phyloP scores from a whole-genome alignment of 169 alveolate genomes.

The Perkinsus olseni region DNA sequence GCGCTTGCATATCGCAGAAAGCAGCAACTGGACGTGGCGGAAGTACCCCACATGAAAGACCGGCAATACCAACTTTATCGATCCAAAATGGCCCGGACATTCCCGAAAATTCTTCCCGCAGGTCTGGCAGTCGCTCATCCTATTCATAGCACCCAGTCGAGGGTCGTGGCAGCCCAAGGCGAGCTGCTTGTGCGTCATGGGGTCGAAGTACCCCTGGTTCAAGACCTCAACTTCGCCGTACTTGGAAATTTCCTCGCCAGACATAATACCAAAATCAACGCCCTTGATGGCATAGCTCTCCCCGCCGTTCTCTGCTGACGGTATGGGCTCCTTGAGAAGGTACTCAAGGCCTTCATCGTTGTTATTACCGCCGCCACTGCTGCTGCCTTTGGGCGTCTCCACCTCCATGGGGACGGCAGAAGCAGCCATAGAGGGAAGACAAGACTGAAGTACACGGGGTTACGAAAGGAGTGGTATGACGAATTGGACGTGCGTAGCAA shows the following conservation, averaged over 20 bases:
- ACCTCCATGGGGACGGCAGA: not conserved
- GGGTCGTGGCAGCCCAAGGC: not conserved
- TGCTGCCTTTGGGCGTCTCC: not conserved
- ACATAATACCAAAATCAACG: not conserved
- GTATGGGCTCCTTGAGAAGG: not conserved
- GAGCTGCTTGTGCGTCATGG: not conserved
- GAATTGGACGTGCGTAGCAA: no score
- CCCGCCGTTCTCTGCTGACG: not conserved
- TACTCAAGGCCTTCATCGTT: not conserved
- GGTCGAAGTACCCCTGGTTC: not conserved
- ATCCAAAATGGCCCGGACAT: conserved; percentile 98
- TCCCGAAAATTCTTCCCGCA: conserved; percentile 69
- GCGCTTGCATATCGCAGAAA: conserved; percentile 82
- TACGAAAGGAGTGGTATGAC: no score
- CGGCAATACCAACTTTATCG: conserved; percentile 84
- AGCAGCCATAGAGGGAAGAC: not conserved
- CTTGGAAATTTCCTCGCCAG: not conserved
- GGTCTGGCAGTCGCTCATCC: conserved; percentile 66
- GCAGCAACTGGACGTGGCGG: conserved; percentile 76
- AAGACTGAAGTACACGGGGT: not conserved
- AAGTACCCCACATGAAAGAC: conserved; percentile 96
- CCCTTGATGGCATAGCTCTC: conserved; percentile 3
- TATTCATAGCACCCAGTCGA: conserved; percentile 20
- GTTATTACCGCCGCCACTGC: not conserved
- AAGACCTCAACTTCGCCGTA: not conserved